phyloP scores from a whole-genome alignment of 345 rosid species.

The Crucihimalaya himalaica region DNA sequence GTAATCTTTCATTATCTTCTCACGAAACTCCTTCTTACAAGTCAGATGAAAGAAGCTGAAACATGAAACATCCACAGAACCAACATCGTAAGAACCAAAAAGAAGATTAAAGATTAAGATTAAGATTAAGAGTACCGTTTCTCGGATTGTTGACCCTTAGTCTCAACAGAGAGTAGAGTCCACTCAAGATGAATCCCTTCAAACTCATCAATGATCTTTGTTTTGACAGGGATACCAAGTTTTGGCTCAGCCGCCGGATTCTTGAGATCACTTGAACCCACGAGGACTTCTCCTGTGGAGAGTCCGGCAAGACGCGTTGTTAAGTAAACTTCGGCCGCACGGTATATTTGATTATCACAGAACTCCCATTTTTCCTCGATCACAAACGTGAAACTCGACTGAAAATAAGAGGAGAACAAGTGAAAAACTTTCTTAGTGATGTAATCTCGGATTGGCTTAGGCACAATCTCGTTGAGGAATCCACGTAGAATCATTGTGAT shows the following conservation, averaged over 20 bases:
- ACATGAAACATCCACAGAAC: background rate
- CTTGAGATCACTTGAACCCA: conserved; percentile 37
- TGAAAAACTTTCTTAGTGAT: background rate
- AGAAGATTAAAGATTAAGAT: background rate
- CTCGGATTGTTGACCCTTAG: conserved; percentile 26
- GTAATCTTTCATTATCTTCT: conserved; percentile 36
- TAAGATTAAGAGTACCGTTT: conserved; percentile 10
- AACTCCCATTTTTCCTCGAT: conserved; percentile 34
- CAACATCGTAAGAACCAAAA: background rate
- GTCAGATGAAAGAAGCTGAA: conserved; percentile 35
- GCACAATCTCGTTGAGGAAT: conserved; percentile 33
- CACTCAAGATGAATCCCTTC: conserved; percentile 40
- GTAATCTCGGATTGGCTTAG: conserved; percentile 28
- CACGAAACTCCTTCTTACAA: conserved; percentile 36
- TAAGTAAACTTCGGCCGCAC: conserved; percentile 36
- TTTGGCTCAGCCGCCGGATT: conserved; percentile 27
- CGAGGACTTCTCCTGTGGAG: conserved; percentile 21
- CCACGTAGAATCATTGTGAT: conserved; percentile 32
- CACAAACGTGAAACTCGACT: conserved; percentile 37
- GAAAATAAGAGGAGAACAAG: conserved; percentile 27
- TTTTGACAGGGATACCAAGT: conserved; percentile 30
- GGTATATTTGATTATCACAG: conserved; percentile 31
- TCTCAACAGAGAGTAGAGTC: conserved; percentile 30
- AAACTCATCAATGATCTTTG: conserved; percentile 34
- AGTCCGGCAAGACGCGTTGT: conserved; percentile 16